Evolutionary conservation across 2,329 filamentous ascomycete genomes (phyloP), one percentile per base, ranked within the genome.

Genomic region (Hawksworthiomyces lignivorus): DNA sequence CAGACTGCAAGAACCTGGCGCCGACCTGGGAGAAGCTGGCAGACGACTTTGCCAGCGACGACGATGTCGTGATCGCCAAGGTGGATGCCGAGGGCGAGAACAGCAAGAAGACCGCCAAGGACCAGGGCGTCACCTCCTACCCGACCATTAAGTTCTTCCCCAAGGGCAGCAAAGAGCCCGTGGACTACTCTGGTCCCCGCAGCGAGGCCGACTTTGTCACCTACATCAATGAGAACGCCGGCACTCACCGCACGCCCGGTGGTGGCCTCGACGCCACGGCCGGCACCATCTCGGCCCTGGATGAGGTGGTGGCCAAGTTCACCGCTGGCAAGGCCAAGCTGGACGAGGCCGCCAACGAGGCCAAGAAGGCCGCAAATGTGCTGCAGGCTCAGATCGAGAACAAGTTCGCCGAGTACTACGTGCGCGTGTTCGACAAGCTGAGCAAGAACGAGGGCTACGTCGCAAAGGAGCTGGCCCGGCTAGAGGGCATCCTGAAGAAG

Each of bases 141-240:
- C 92, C 92, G 37, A 98, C 92, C 49, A 95, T 98, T 72, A 95
- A 95, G 71, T 98, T 83, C 77, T 98, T 96, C 77, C 77, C 87
- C 53, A 84, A 84, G 62, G 89, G 88, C 54, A 85, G 80, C 58
- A 84, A 75, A 50, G 79, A 84, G 57, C 63, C 80, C 34, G 73
- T 82, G 54, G 59, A 70, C 34, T 98, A 96, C 74, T 67, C 72
- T 41, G 82, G 84, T 47, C 85, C 76, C 48, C 89, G 92, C 52
- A 70, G 71, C 37, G 87, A 96, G 70, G 70, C 75, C 35, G 84
- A 80, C 50, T 70, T 98, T 31, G 63, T 97, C 52, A 63, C 74
- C 5, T 98, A 84, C 69, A 61, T 98, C 65, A 98, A 98, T 72
- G 73, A 80, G 54, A 85, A 96, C 69, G 76, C 87, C 12, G 89